Evolutionary conservation across 148 eudicot species (phyloP), one percentile per base, ranked within the genome.

Genomic region (Polygonum aviculare): DNA sequence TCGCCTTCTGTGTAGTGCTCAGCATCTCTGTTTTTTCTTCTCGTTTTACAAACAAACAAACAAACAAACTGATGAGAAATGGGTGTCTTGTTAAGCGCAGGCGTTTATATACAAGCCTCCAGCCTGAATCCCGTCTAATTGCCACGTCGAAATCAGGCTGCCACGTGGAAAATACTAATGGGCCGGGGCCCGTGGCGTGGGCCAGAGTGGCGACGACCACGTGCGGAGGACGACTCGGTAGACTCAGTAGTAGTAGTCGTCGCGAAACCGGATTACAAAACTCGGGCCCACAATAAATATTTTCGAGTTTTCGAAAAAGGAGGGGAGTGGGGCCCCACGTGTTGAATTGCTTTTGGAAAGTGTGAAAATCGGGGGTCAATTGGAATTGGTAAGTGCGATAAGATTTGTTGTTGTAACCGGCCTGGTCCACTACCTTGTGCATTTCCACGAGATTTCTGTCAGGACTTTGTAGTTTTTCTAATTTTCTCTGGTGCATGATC

Each of bases 161-260:
- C 63, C 63, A 57, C 63, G 63, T 57, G 31, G 10, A 9, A 2
- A n/a, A 70, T 7, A 54, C 18, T 54, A n/a, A 54, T 50, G 55
- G 55, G 19, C 55, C 55, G 15, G 55, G 55, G n/a, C n/a, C 1
- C 1, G 4, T 4, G n/a, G 16, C 0, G 63, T 57, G 63, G 63
- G 63, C 63, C 63, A 2, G 3, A 7, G 4, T 31, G 19, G 31
- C 1, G 62, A 55, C 21, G 63, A 57, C 63, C 63, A 57, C 63
- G 63, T 57, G 63, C 63, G 63, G 31, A 57, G 26, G 63, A 57
- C 22, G 63, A 57, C 63, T 57, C 63, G 63, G 63, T 22, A 26
- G 31, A 57, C 33, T 57, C 63, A 57, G 21, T 52, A 2, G 5
- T 12, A 47, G 18, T 50, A 51, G n/a, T 50, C 15, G n/a, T 50